A percentile compares a stretch with the other conserved stretches of the same genome.
These are phyloP conservation scores for Casuarina cunninghamiana DNA, from an alignment of 306 rosid species.

Conservation along the genomic window DNA sequence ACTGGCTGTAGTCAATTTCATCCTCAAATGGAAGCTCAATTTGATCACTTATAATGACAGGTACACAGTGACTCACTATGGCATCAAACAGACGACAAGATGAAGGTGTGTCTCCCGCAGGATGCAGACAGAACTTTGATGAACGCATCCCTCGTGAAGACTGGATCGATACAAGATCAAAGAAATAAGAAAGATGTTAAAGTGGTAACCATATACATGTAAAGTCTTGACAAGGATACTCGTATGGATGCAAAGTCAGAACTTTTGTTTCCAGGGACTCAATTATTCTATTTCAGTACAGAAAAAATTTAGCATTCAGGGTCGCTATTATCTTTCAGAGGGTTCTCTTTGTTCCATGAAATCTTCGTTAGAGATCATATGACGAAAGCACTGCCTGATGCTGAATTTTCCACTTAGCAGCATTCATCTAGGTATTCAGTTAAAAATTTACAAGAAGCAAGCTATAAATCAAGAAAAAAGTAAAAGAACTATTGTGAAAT, in stretches of 20 bases:
- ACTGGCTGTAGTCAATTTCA: slow-evolving; percentile 77
- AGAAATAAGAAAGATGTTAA: slow-evolving; percentile 14
- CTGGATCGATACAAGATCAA: slow-evolving; percentile 44
- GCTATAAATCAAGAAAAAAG: neutral
- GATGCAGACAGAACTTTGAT: slow-evolving; percentile 93
- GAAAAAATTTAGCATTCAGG: slow-evolving; percentile 5
- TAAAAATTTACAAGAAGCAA: neutral
- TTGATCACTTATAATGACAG: slow-evolving; percentile 92
- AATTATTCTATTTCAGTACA: slow-evolving; percentile 12
- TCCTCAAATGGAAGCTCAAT: slow-evolving; percentile 98
- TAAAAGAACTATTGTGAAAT: neutral
- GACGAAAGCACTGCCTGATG: slow-evolving; percentile 16
- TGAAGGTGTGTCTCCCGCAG: slow-evolving; percentile 98
- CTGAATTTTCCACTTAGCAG: slow-evolving; percentile 1
- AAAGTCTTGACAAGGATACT: slow-evolving; percentile 7
- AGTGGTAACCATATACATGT: neutral
- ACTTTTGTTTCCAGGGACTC: slow-evolving; percentile 8
- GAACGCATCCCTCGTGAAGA: slow-evolving; percentile 84
- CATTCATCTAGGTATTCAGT: slow-evolving; percentile 20
- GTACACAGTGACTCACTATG: slow-evolving; percentile 94
- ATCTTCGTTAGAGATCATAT: neutral
- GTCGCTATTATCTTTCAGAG: neutral
- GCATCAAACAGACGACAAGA: slow-evolving; percentile 98
- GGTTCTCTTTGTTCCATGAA: slow-evolving; percentile 13
- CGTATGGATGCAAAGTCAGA: slow-evolving; percentile 12